phyloP scores from a whole-genome alignment of 305 asterid genomes.

The Fraxinus xanthoxyloides region DNA sequence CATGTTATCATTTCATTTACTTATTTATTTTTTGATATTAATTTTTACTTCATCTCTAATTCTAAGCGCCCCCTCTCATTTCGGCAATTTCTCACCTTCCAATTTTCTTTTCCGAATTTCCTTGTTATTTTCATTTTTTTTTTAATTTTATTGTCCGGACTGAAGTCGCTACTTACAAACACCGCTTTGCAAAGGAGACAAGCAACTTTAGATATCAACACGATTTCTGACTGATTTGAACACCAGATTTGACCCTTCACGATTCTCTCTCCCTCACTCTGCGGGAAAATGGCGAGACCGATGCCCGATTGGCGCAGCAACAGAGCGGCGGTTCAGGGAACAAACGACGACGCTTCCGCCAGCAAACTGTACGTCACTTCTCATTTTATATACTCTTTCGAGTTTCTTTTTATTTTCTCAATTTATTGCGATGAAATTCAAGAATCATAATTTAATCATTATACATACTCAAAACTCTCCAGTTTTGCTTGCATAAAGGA shows the following conservation, averaged over 20 bases:
- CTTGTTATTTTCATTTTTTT: not conserved
- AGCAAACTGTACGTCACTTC: slow-evolving; percentile 68
- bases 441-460: not conserved
- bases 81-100: not conserved
- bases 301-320: slow-evolving; percentile 68
- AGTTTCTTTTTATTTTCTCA: not conserved
- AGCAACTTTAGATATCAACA: not conserved
- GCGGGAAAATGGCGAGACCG: slow-evolving; percentile 52
- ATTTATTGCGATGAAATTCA: not conserved
- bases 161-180: not conserved
- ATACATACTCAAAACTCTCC: not conserved
- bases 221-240: not conserved
- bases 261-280: not conserved
- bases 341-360: slow-evolving; percentile 95
- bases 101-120: not conserved
- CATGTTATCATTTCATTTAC: too few species aligned
- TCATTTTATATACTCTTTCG: not conserved
- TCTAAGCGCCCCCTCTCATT: too few species aligned
- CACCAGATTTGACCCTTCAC: not conserved
- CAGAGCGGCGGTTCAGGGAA: slow-evolving; percentile 62
- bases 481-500: not conserved
- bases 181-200: not conserved
- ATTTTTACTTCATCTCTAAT: too few species aligned
- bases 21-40: too few species aligned
- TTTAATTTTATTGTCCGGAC: not conserved